Base-by-base conservation (phyloP, 495 filamentous ascomycete genomes). In the Hypoxylon perforatum region DNA sequence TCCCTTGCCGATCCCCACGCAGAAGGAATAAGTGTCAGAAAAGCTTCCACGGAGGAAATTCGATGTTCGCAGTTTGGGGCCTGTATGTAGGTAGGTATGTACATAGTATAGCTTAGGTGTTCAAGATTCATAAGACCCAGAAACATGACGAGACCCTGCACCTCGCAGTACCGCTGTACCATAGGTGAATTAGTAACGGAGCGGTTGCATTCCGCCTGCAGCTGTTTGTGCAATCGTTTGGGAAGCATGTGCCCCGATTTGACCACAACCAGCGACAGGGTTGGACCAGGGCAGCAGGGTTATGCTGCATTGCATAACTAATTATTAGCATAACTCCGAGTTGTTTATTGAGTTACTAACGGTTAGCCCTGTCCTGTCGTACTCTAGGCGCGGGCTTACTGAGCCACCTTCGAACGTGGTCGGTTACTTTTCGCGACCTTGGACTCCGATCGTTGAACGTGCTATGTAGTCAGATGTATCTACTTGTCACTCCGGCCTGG, bases 361-460 rank as follows among this genome's bases (percentile, higher is more conserved):
- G 44, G 30, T 53, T 69, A 57, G 59, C 44, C 65, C 60, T 61
- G 65, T 57, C 30, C 53, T 36, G 53, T 49, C 57, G 52, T 61
- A 57, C 59, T 59, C 50, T 46, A 55, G 49, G 63, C 57, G 55
- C 51, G 57, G 51, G 66, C 66, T 69, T 69, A 69, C 66, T 69
- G 66, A 69, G 66, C 66, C 66, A 61, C 58, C 42, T 59, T 60
- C 41, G 17, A 14, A 10, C 41, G 30, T 57, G 44, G 66, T 59
- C 56, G 66, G 66, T 28, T 38, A 65, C 66, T 61, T 65, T 54
- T 69, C 59, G 66, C 66, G 61, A 69, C 66, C 65, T 69, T 45
- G 35, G 46, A 69, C 61, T 45, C 66, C 66, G 66, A 65, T 69
- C 50, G 21, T 39, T 33, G 30, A 33, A 9, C 3, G 30, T 33